Conservation (phyloP, 208 protist genomes). For the Tritrichomonas musculus region DNA sequence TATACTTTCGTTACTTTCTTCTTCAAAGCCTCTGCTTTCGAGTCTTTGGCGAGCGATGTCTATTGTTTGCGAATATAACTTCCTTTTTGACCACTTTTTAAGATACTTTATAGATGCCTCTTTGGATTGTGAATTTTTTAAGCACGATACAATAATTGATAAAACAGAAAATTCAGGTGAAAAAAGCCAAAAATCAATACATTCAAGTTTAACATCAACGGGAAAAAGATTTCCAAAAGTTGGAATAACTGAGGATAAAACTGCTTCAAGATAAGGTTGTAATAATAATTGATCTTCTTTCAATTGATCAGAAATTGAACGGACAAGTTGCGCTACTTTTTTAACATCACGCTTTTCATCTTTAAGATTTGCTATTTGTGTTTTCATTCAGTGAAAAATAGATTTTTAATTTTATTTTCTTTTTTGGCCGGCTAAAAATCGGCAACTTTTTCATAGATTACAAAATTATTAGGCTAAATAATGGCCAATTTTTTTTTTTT, state of each 20-base stretch:
- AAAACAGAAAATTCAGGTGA: neutral
- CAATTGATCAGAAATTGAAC: neutral
- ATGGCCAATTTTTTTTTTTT: neutral
- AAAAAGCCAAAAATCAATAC: slow-evolving; percentile 4
- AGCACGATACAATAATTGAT: neutral
- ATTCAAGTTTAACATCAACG: neutral
- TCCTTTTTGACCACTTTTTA: neutral
- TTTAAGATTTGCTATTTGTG: neutral
- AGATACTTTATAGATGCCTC: neutral
- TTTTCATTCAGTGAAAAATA: neutral
- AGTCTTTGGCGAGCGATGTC: neutral
- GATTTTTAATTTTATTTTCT: neutral
- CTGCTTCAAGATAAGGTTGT: neutral
- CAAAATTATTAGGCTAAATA: neutral
- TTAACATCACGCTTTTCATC: neutral
- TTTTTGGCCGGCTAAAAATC: neutral
- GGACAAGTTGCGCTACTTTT: neutral
- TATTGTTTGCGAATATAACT: neutral
- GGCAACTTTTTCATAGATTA: neutral
- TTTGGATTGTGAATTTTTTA: neutral
- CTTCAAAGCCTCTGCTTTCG: no score
- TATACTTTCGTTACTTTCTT: no score
- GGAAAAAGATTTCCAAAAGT: neutral
- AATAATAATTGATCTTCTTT: neutral
- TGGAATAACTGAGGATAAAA: neutral